Conservation (phyloP, 208 protist species). For the Strigomonas galati region DNA sequence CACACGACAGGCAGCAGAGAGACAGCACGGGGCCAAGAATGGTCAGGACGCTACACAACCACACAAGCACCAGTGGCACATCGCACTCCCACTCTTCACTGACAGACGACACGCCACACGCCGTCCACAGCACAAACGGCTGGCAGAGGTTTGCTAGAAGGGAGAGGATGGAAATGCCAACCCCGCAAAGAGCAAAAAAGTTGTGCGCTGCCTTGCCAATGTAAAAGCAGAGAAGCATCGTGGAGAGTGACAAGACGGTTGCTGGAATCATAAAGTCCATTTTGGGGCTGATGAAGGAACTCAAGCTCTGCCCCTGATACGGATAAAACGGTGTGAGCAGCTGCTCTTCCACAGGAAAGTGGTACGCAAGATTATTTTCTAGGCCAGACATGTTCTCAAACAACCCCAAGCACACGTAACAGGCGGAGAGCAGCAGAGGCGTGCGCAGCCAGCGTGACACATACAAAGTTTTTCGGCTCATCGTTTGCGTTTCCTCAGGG, state of each 20-base stretch:
- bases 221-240: constrained; percentile 35
- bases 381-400: not conserved
- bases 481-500: no score
- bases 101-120: constrained; percentile 34
- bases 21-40: constrained; percentile 45
- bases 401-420: not conserved
- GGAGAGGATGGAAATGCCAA: constrained; percentile 64
- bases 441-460: not conserved
- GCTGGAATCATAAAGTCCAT: no score
- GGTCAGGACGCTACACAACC: constrained; percentile 49
- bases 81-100: constrained; percentile 61
- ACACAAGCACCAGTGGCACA: constrained; percentile 66
- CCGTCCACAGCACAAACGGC: constrained; percentile 41
- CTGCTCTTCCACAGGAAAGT: constrained; percentile 51
- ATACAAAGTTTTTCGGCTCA: no score
- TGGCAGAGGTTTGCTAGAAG: constrained; percentile 47
- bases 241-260: constrained; percentile 14
- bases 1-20: constrained; percentile 54
- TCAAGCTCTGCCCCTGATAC: constrained; percentile 29
- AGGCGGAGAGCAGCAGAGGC: no score
- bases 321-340: constrained; percentile 29
- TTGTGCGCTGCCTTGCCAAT: constrained; percentile 47
- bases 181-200: constrained; percentile 70
- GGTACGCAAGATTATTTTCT: constrained; percentile 12
- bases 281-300: constrained; percentile 26